These are phyloP conservation scores for Rosa lucieae DNA, from an alignment of 306 rosid species.

Conservation along the genomic window DNA sequence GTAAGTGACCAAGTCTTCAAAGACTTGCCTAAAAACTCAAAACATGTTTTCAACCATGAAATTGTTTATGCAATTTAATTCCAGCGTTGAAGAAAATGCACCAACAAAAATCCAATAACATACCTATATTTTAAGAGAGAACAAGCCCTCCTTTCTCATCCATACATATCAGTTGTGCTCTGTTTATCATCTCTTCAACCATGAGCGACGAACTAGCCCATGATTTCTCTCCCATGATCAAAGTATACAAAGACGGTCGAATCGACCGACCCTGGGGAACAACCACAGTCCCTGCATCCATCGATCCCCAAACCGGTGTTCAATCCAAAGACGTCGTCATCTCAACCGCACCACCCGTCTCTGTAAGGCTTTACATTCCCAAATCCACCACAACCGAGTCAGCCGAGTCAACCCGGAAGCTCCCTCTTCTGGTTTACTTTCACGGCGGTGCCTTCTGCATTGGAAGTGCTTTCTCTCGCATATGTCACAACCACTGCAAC, in stretches of 20 bases:
- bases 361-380: constrained; percentile 58
- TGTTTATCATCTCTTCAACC: background rate
- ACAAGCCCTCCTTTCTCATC: background rate
- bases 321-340: constrained; percentile 54
- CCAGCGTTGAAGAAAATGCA: too few relatives aligned
- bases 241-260: constrained; percentile 61
- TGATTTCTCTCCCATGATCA: constrained; percentile 40
- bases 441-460: constrained; percentile 68
- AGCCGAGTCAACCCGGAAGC: constrained; percentile 23
- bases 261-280: constrained; percentile 43
- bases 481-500: constrained; percentile 44
- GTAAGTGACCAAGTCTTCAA: too few relatives aligned
- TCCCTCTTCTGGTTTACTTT: constrained; percentile 59
- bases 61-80: too few relatives aligned
- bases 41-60: too few relatives aligned
- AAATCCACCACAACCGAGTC: constrained; percentile 16
- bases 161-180: background rate
- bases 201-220: constrained; percentile 25
- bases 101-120: too few relatives aligned
- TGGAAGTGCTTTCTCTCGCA: constrained; percentile 36
- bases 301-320: constrained; percentile 39
- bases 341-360: constrained; percentile 37
- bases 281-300: constrained; percentile 39
- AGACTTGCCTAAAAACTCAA: too few relatives aligned
- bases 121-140: background rate